These are phyloP conservation scores for Spongispora temasekensis DNA, from an alignment of 1,284 basidiomycete species.

Conservation along the genomic window DNA sequence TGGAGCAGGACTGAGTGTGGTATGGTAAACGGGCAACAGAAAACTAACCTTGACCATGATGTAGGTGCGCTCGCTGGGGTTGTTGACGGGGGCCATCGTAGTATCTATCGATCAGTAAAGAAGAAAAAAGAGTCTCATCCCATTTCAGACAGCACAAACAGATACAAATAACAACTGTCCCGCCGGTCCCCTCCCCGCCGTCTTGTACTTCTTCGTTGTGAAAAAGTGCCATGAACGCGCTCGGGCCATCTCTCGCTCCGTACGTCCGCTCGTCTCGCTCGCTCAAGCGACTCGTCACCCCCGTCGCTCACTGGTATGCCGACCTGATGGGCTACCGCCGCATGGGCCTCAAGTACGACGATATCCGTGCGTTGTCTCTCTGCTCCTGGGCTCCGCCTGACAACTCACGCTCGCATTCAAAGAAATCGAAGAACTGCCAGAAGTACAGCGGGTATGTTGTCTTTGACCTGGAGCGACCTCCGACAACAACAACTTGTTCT, in stretches of 20 bases:
- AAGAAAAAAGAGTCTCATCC: no score
- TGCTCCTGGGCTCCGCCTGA: constrained; percentile 1
- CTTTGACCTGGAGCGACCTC: not conserved
- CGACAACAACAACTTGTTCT: not conserved
- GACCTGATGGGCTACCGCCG: constrained; percentile 83
- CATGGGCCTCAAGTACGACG: constrained; percentile 93
- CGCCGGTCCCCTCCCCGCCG: no score
- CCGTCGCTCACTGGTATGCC: constrained; percentile 86
- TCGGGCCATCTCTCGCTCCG: constrained; percentile 79
- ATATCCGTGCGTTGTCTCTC: constrained; percentile 62
- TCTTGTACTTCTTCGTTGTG: no score
- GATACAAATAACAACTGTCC: no score
- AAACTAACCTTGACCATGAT: constrained; percentile 82
- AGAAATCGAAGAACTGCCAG: constrained; percentile 87
- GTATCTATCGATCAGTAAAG: constrained; percentile 25
- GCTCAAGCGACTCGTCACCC: constrained; percentile 70
- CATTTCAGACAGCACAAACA: no score
- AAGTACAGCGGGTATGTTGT: constrained; percentile 78
- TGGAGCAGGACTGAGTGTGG: constrained; percentile 1
- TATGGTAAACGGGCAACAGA: not conserved
- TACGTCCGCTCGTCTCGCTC: constrained; percentile 71
- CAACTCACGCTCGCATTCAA: constrained; percentile 4
- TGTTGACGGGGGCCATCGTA: constrained; percentile 14
- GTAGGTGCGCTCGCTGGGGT: constrained; percentile 76
- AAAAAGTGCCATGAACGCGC: constrained; percentile 74